These are phyloP conservation scores for Ophiocordyceps camponoti-saundersi DNA, from an alignment of 2,329 filamentous ascomycete genomes.

Conservation along the genomic window DNA sequence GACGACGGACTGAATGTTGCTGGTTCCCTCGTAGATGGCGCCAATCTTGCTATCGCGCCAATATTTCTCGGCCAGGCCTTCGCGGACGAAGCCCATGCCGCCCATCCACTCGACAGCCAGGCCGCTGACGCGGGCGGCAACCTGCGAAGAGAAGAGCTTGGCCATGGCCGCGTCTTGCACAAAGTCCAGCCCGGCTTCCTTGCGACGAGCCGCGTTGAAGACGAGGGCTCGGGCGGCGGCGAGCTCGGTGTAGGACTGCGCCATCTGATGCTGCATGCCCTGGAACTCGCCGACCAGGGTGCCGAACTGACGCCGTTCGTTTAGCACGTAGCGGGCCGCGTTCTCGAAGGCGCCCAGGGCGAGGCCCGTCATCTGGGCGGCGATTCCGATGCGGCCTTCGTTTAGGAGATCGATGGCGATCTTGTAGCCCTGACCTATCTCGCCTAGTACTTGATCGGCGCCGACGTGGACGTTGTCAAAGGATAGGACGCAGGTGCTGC, in stretches of 20 bases:
- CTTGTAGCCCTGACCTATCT: slow-evolving; percentile 89
- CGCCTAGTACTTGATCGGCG: slow-evolving; percentile 71
- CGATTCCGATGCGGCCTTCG: slow-evolving; percentile 94
- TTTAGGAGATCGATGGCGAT: slow-evolving; percentile 90
- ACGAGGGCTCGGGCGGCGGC: slow-evolving; percentile 78
- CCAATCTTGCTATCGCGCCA: slow-evolving; percentile 98
- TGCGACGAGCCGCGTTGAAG: slow-evolving; percentile 92
- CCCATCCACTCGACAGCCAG: slow-evolving; percentile 98
- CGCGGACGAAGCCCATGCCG: slow-evolving; percentile 94
- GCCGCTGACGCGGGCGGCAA: slow-evolving; percentile 72
- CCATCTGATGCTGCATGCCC: slow-evolving; percentile 98
- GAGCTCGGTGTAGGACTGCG: slow-evolving; percentile 90
- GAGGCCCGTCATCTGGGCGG: slow-evolving; percentile 95
- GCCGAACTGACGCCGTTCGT: slow-evolving; percentile 95
- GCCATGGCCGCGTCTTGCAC: slow-evolving; percentile 96
- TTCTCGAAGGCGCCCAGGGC: slow-evolving; percentile 92
- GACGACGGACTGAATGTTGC: slow-evolving; percentile 46
- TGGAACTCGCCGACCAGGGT: slow-evolving; percentile 91
- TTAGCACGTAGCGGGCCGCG: slow-evolving; percentile 85
- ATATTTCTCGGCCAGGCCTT: slow-evolving; percentile 95
- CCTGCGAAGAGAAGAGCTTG: slow-evolving; percentile 86
- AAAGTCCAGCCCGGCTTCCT: slow-evolving; percentile 93
- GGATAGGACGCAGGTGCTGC: slow-evolving; percentile 91
- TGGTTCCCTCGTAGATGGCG: slow-evolving; percentile 89
- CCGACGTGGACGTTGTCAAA: slow-evolving; percentile 93